These are phyloP conservation scores for Leccinellum albellum DNA, from an alignment of 768 basidiomycete species.

Conservation along the genomic window DNA sequence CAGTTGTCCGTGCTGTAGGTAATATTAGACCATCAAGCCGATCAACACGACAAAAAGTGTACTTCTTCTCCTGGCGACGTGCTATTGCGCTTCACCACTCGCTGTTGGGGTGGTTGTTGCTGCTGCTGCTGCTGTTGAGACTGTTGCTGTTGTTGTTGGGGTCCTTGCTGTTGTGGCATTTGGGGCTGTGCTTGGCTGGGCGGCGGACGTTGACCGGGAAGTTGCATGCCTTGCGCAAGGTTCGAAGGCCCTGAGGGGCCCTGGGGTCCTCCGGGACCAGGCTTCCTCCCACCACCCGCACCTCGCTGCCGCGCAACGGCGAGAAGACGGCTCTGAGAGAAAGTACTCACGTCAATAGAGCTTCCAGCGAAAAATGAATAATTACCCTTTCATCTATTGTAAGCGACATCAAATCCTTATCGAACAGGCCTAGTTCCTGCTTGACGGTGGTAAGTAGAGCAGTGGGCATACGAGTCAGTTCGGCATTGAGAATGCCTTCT, in stretches of 20 bases:
- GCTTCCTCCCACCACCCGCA: constrained; percentile 15
- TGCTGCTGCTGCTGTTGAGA: constrained; percentile 27
- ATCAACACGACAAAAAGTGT: constrained; percentile 10
- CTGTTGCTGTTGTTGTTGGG: constrained; percentile 17
- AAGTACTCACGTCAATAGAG: constrained; percentile 10
- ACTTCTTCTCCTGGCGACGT: constrained; percentile 65
- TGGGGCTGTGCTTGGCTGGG: constrained; percentile 26
- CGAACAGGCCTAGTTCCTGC: constrained; percentile 40
- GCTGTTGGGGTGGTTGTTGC: constrained; percentile 25
- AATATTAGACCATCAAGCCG: background rate
- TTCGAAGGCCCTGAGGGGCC: constrained; percentile 27
- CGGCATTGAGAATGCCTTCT: constrained; percentile 33
- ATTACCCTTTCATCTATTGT: constrained; percentile 59
- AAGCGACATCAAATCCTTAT: constrained; percentile 45
- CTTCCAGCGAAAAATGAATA: constrained; percentile 3
- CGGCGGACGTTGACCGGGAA: constrained; percentile 39
- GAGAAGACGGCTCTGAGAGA: constrained; percentile 37
- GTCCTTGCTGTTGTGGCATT: constrained; percentile 24
- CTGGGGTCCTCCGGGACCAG: constrained; percentile 28
- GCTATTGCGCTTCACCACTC: constrained; percentile 49
- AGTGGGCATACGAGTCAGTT: constrained; percentile 41
- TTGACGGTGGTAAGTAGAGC: constrained; percentile 34
- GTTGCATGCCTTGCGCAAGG: constrained; percentile 33
- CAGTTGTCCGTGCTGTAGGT: constrained; percentile 42
- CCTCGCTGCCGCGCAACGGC: constrained; percentile 22